These are phyloP conservation scores for Thalassiosira mediterranea DNA, from an alignment of 352 stramenopile species.

Conservation along the genomic window DNA sequence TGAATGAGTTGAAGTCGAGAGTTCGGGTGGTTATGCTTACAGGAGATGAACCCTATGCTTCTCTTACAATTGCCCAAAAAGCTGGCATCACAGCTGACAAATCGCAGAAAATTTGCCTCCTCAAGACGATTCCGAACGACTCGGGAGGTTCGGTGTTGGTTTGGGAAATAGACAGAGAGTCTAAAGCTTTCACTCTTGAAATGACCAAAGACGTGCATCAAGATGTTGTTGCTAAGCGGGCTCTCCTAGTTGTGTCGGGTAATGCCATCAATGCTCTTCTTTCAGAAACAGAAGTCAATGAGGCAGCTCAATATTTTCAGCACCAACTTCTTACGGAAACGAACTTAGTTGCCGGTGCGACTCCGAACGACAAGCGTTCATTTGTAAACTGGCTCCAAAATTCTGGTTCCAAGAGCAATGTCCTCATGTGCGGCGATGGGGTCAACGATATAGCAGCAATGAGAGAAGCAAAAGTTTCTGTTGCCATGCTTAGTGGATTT, in stretches of 20 bases:
- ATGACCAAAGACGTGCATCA: conserved; percentile 11
- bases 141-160: too few relatives aligned
- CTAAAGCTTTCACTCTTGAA: conserved; percentile 7
- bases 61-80: conserved; percentile 48
- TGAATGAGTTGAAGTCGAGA: conserved; percentile 53
- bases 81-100: conserved; percentile 34
- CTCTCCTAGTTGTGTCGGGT: conserved; percentile 25
- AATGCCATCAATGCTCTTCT: conserved; percentile 33
- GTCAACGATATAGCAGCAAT: conserved; percentile 75
- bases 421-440: conserved; percentile 72
- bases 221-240: conserved; percentile 2
- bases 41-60: conserved; percentile 60
- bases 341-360: conserved; percentile 54
- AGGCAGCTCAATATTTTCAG: conserved; percentile 17
- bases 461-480: conserved; percentile 54
- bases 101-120: conserved; percentile 13
- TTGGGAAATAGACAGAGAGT: conserved; percentile 20
- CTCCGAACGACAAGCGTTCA: conserved; percentile 54
- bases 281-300: conserved; percentile 8
- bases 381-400: conserved; percentile 49
- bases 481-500: conserved; percentile 67
- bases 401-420: conserved; percentile 42
- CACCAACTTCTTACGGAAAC: conserved; percentile 17
- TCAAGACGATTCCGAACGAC: conserved; percentile 16
- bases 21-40: conserved; percentile 60